These are phyloP conservation scores for Xylaria hypoxylon DNA, from an alignment of 2,329 filamentous ascomycete species.

Conservation along the genomic window DNA sequence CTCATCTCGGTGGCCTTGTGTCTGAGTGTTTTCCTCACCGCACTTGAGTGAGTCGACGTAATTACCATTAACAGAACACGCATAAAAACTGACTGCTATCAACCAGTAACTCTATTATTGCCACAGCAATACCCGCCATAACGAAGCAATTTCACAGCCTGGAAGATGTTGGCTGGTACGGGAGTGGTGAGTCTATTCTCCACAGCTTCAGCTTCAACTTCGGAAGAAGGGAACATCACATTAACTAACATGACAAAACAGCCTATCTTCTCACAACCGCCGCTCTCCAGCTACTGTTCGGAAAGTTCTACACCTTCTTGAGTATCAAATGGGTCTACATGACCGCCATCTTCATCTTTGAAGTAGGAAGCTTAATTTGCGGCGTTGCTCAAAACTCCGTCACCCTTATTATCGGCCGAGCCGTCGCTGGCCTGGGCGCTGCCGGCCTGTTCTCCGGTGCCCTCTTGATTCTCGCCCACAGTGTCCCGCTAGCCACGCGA, in stretches of 20 bases:
- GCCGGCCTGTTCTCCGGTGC: conserved; percentile 57
- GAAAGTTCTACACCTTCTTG: conserved; percentile 57
- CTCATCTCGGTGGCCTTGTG: conserved; percentile 59
- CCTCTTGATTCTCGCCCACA: conserved; percentile 52
- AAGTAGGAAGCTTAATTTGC: conserved; percentile 56
- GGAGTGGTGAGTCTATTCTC: conserved; percentile 50
- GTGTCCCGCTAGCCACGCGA: conserved; percentile 45
- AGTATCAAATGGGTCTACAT: conserved; percentile 55
- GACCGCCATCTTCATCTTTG: conserved; percentile 54
- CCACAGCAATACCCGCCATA: conserved; percentile 57
- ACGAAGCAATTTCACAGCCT: conserved; percentile 56
- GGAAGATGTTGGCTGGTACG: conserved; percentile 62
- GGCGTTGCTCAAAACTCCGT: conserved; percentile 47
- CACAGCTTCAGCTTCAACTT: not conserved
- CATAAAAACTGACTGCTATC: conserved; percentile 37
- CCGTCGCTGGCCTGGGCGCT: conserved; percentile 51
- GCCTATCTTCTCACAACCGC: conserved; percentile 56
- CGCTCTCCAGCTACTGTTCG: conserved; percentile 54
- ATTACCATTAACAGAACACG: not conserved
- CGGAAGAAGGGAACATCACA: not conserved
- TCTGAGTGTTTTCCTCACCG: conserved; percentile 59
- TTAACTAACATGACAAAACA: conserved; percentile 23
- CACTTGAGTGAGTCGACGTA: conserved; percentile 52
- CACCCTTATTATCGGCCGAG: conserved; percentile 48
- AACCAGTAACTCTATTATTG: conserved; percentile 53